Base-by-base conservation (phyloP, 225 moss, liverwort and hornwort genomes). In the Pseudisothecium myosuroides region DNA sequence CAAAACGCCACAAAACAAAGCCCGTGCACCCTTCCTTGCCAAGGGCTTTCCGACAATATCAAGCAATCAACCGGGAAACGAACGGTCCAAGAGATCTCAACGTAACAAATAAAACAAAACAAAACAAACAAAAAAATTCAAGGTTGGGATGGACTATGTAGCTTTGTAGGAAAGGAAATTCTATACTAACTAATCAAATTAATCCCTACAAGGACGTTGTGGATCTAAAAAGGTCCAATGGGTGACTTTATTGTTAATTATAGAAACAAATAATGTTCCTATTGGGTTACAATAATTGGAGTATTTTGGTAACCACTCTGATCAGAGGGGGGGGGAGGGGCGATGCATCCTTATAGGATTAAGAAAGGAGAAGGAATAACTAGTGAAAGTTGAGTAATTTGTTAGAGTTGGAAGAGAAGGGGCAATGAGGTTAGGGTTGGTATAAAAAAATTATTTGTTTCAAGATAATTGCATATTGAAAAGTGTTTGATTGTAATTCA, bases 391-490 rank as follows among this genome's bases (percentile, higher is more conserved):
- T 34, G 21, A 2, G 5, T 32, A 22, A 76, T 76, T 76, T 0
- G 5, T 47, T 76, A 5, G 21, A 21, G 5, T 34, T 34, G 3
- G 4, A 47, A 31, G 10, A 23, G 1, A 52, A 52, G 5, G 28
- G 10, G 5, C 8, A 22, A 36, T 76, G 34, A 49, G 3, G 0
- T 0, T 10, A 22, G 2, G 5, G 3, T 13, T 0, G 1, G 5
- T 50, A 7, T 32, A 49, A 11, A 47, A 75, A 49, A 32, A 31
- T 31, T 0, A 49, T 31, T 19, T 49, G 3, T 21, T 50, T 34
- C 0, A 8, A 2, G 13, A 4, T 1, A 7, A 76, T 76, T 49
- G 2, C 12, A 75, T 7, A 12, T 47, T 20, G 7, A 7, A 0
- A 75, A 49, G 12, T 12, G 8, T 12, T 76, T 50, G 21, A 50